These are phyloP conservation scores for Thermoascus crustaceus DNA, from an alignment of 2,329 filamentous ascomycete species.

Conservation along the genomic window DNA sequence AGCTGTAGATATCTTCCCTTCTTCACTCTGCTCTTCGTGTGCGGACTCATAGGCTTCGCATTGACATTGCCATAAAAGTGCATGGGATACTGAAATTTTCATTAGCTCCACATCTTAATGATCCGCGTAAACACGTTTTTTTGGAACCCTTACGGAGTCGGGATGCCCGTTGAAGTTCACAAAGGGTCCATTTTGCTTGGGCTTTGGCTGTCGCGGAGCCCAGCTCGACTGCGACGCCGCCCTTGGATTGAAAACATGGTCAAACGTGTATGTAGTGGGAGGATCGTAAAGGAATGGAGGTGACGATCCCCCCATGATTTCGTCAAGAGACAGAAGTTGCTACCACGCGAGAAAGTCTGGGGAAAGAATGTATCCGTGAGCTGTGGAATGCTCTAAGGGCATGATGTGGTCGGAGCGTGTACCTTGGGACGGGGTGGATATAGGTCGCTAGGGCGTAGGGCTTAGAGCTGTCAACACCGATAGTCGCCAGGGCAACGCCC, in stretches of 20 bases:
- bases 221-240: constrained; percentile 73
- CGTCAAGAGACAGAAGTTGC: constrained; percentile 19
- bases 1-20: constrained; percentile 61
- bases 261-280: constrained; percentile 46
- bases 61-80: constrained; percentile 54
- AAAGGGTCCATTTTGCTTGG: constrained; percentile 65
- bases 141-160: constrained; percentile 48
- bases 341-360: constrained; percentile 25
- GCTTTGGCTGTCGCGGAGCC: constrained; percentile 50
- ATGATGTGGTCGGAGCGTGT: no score
- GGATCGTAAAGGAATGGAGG: constrained; percentile 69
- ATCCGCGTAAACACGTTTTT: constrained; percentile 5
- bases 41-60: constrained; percentile 58
- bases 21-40: constrained; percentile 63
- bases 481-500: constrained; percentile 10
- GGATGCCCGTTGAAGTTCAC: constrained; percentile 80
- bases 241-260: constrained; percentile 72
- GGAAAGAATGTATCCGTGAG: constrained; percentile 8
- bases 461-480: constrained; percentile 1
- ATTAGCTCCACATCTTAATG: constrained; percentile 2
- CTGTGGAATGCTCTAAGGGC: no score
- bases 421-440: no score
- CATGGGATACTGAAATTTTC: constrained; percentile 37
- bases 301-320: constrained; percentile 44
- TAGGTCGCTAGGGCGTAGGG: neutral